Evolutionary conservation across 306 rosid species (phyloP).

Genomic region (Prunus mume): DNA sequence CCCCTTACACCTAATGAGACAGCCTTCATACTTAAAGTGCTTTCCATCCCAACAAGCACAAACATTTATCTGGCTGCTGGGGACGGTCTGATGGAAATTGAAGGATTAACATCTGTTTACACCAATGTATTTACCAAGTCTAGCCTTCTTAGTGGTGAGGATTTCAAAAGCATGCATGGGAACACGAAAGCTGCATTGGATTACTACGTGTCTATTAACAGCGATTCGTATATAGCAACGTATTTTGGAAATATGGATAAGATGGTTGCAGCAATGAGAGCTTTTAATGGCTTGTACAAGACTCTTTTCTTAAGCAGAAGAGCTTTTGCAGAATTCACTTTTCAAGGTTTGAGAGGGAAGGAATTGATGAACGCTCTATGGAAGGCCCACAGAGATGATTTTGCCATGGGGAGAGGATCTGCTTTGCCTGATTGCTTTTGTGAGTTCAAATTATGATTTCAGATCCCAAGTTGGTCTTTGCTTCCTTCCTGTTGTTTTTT

Average conservation of each 20-base stretch:
- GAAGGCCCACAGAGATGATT: conserved; percentile 74
- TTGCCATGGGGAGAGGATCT: conserved; percentile 70
- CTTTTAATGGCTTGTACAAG: conserved; percentile 59
- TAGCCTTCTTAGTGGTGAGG: conserved; percentile 69
- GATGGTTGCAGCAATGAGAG: conserved; percentile 97
- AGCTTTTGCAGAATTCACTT: conserved; percentile 71
- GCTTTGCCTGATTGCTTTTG: conserved; percentile 84
- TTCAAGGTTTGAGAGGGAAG: conserved; percentile 52
- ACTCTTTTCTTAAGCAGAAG: conserved; percentile 73
- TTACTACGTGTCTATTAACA: conserved; percentile 74
- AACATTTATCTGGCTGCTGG: conserved; percentile 90
- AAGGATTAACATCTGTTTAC: conserved; percentile 62
- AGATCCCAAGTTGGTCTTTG: background rate
- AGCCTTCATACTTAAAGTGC: conserved; percentile 69
- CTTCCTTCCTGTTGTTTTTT: background rate
- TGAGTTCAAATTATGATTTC: conserved; percentile 68
- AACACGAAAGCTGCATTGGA: conserved; percentile 98
- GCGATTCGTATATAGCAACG: conserved; percentile 83
- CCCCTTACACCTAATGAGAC: conserved; percentile 89
- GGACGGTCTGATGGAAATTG: conserved; percentile 86
- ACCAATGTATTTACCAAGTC: conserved; percentile 70
- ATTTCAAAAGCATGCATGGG: conserved; percentile 86
- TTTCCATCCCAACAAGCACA: conserved; percentile 63
- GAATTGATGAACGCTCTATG: conserved; percentile 59
- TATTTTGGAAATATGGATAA: conserved; percentile 97